Conservation (phyloP, 2,329 filamentous ascomycete species). For the Aspergillus candidus region DNA sequence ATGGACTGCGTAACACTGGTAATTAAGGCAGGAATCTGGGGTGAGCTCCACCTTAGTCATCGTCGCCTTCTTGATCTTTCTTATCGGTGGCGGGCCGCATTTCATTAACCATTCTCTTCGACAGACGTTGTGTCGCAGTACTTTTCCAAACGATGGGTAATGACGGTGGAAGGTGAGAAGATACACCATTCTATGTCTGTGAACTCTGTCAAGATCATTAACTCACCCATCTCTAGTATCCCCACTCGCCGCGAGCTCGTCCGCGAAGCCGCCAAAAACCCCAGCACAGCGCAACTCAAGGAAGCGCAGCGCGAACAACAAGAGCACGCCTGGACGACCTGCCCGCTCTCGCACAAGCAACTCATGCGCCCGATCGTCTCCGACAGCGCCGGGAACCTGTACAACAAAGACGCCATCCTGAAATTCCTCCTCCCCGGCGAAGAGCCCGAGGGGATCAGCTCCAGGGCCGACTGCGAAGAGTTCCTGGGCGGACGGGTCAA, state of each 20-base stretch:
- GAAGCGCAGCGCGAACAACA: constrained; percentile 80
- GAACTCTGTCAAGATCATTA: background rate
- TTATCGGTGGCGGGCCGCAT: constrained; percentile 3
- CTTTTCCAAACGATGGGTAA: constrained; percentile 68
- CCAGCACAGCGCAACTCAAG: constrained; percentile 80
- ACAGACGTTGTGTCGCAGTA: background rate
- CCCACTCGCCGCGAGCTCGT: constrained; percentile 94
- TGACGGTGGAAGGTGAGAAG: constrained; percentile 69
- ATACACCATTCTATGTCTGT: no score
- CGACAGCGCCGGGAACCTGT: constrained; percentile 75
- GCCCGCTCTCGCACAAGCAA: constrained; percentile 73
- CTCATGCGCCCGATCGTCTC: constrained; percentile 74
- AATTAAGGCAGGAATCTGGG: constrained; percentile 18
- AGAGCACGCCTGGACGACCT: constrained; percentile 78
- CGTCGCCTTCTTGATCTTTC: constrained; percentile 4
- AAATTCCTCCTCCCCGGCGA: constrained; percentile 56
- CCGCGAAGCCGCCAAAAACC: constrained; percentile 79
- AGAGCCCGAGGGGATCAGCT: constrained; percentile 48
- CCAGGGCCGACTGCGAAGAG: constrained; percentile 56
- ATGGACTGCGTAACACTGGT: no score
- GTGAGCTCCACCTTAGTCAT: constrained; percentile 24
- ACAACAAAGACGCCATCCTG: constrained; percentile 90
- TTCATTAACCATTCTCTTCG: background rate
- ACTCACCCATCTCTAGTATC: constrained; percentile 51
- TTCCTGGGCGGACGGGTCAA: constrained; percentile 61